phyloP scores from a whole-genome alignment of 768 basidiomycete species.

The Lactarius hatsudake region DNA sequence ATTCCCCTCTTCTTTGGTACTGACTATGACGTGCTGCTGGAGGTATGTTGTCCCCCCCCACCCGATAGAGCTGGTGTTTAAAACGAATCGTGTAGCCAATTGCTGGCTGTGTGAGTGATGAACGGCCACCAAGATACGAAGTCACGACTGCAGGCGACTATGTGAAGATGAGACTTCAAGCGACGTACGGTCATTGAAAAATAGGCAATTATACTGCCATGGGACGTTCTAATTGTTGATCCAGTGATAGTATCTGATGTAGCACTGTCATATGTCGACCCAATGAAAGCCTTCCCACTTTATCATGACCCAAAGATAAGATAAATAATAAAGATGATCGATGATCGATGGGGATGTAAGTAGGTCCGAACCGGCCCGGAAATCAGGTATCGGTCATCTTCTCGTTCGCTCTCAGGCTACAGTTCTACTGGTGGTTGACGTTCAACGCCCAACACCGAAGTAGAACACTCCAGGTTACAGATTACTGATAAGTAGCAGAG shows the following conservation, averaged over 20 bases:
- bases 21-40: slow-evolving; percentile 78
- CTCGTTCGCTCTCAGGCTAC: background rate
- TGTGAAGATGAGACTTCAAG: slow-evolving; percentile 71
- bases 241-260: background rate
- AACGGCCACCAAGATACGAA: slow-evolving; percentile 67
- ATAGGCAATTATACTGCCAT: background rate
- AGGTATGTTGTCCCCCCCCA: slow-evolving; percentile 46
- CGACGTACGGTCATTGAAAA: slow-evolving; percentile 51
- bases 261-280: background rate
- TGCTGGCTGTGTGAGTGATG: slow-evolving; percentile 42
- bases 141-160: slow-evolving; percentile 82
- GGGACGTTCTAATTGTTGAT: slow-evolving; percentile 16
- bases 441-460: background rate
- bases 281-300: too few relatives aligned
- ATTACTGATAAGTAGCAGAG: background rate
- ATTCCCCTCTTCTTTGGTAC: slow-evolving; percentile 91
- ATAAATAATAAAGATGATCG: background rate
- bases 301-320: background rate
- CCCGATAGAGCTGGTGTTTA: background rate
- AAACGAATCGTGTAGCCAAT: slow-evolving; percentile 31
- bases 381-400: background rate
- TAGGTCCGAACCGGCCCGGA: background rate
- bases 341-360: too few relatives aligned
- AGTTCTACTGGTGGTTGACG: background rate
- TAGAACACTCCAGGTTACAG: background rate